A percentile compares a stretch with the other conserved stretches of the same genome.
phyloP scores from a whole-genome alignment of 1,139 yeast genomes.

The Meyerozyma guilliermondii region DNA sequence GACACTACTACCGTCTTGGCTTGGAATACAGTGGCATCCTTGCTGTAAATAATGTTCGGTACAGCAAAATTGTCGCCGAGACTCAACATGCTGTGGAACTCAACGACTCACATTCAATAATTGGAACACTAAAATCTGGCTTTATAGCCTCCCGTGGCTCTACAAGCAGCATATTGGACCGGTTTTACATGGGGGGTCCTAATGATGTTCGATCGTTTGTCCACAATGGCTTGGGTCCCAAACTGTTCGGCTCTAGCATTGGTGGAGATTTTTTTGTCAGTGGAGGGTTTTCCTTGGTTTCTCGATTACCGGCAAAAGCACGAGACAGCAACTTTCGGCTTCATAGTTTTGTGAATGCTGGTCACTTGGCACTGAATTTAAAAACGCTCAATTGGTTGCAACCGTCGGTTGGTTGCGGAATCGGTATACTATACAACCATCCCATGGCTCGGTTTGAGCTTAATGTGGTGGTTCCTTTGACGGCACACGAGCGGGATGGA shows the following conservation, averaged over 20 bases:
- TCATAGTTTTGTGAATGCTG: slow-evolving; percentile 71
- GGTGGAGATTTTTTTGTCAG: slow-evolving; percentile 81
- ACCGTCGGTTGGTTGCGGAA: slow-evolving; percentile 56
- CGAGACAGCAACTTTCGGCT: slow-evolving; percentile 60
- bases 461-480: slow-evolving; percentile 76
- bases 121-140: slow-evolving; percentile 49
- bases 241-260: slow-evolving; percentile 50
- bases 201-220: slow-evolving; percentile 76
- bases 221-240: slow-evolving; percentile 83
- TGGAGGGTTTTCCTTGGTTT: slow-evolving; percentile 65
- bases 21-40: slow-evolving; percentile 54
- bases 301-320: slow-evolving; percentile 56
- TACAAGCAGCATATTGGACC: slow-evolving; percentile 15
- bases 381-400: slow-evolving; percentile 12
- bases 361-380: slow-evolving; percentile 46
- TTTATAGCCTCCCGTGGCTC: slow-evolving; percentile 33
- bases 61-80: slow-evolving; percentile 46
- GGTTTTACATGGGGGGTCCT: slow-evolving; percentile 38
- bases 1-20: slow-evolving; percentile 47
- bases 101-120: slow-evolving; percentile 28
- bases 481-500: slow-evolving; percentile 59
- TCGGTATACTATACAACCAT: slow-evolving; percentile 78
- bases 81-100: slow-evolving; percentile 31
- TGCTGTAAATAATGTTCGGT: slow-evolving; percentile 23
- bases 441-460: slow-evolving; percentile 90